Percentiles rank a stretch among this genome's conserved stretches.
phyloP scores from a whole-genome alignment of 1,139 yeast genomes.

The Saccharomyces hybrid region DNA sequence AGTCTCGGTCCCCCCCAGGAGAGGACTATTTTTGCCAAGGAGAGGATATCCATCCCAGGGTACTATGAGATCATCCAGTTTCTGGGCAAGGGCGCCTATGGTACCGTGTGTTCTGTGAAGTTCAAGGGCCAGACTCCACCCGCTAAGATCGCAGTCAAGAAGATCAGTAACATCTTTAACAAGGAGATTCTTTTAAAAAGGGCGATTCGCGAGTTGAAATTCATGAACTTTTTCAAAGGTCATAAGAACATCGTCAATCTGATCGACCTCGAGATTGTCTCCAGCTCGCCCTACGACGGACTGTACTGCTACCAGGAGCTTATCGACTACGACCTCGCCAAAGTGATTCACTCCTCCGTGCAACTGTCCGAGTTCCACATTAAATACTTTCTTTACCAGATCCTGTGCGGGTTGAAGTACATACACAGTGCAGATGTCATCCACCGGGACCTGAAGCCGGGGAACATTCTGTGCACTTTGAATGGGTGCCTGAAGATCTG shows the following conservation, averaged over 20 bases:
- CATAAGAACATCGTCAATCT: conserved; percentile 71
- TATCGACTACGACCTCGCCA: conserved; percentile 70
- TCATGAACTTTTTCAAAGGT: conserved; percentile 74
- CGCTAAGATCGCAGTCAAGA: conserved; percentile 59
- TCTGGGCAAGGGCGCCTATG: conserved; percentile 85
- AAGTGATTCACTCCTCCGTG: conserved; percentile 66
- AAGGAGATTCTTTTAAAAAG: conserved; percentile 60
- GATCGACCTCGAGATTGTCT: conserved; percentile 63
- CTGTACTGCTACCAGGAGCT: conserved; percentile 78
- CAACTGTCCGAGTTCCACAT: conserved; percentile 78
- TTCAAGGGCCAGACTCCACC: conserved; percentile 37
- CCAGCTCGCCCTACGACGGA: conserved; percentile 65
- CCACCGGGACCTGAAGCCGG: conserved; percentile 82
- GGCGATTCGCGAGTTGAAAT: conserved; percentile 69
- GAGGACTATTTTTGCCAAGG: conserved; percentile 34
- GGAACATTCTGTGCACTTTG: conserved; percentile 66
- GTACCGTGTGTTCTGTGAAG: conserved; percentile 76
- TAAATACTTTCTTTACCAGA: conserved; percentile 66
- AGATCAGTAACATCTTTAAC: conserved; percentile 58
- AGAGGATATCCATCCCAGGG: conserved; percentile 55
- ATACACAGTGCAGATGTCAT: conserved; percentile 81
- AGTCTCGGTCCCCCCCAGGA: not conserved
- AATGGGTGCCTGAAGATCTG: conserved; percentile 71
- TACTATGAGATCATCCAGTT: conserved; percentile 56
- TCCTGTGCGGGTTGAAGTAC: conserved; percentile 70